Conservation (phyloP, 352 stramenopile species). For the Phytophthora sp. region DNA sequence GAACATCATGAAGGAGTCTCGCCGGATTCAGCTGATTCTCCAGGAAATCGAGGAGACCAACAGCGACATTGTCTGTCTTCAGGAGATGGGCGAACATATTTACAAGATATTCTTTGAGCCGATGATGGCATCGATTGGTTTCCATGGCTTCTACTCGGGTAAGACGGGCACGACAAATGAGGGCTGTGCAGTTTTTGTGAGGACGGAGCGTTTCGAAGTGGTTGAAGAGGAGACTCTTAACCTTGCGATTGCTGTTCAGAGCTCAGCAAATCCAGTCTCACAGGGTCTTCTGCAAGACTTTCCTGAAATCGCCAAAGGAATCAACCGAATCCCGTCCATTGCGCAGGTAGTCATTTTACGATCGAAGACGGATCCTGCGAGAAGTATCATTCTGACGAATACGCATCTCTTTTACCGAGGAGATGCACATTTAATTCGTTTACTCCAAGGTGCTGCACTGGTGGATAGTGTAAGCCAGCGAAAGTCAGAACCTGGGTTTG, state of each 20-base stretch:
- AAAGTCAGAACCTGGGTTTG: constrained; percentile 18
- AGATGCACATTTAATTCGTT: constrained; percentile 70
- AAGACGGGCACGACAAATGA: constrained; percentile 77
- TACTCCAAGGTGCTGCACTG: constrained; percentile 58
- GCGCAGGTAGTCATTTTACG: constrained; percentile 64
- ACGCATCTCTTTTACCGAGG: constrained; percentile 82
- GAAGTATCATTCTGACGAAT: constrained; percentile 61
- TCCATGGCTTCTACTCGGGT: constrained; percentile 55
- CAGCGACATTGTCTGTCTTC: constrained; percentile 68
- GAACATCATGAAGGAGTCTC: constrained; percentile 58
- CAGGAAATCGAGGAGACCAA: constrained; percentile 75
- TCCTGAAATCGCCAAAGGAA: constrained; percentile 57
- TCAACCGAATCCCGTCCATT: constrained; percentile 65
- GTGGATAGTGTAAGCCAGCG: constrained; percentile 44
- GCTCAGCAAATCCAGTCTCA: constrained; percentile 39
- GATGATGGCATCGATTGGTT: constrained; percentile 59
- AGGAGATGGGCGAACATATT: constrained; percentile 73
- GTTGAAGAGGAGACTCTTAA: constrained; percentile 52
- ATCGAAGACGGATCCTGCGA: constrained; percentile 20
- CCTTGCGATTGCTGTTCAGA: constrained; percentile 41
- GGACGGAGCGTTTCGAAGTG: constrained; percentile 48
- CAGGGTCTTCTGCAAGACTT: constrained; percentile 51
- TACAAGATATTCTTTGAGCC: constrained; percentile 66
- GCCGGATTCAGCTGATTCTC: constrained; percentile 77
- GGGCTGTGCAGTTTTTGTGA: constrained; percentile 69